phyloP scores from a whole-genome alignment of 1,284 basidiomycete species.

The Singerocomus rubriflavus region DNA sequence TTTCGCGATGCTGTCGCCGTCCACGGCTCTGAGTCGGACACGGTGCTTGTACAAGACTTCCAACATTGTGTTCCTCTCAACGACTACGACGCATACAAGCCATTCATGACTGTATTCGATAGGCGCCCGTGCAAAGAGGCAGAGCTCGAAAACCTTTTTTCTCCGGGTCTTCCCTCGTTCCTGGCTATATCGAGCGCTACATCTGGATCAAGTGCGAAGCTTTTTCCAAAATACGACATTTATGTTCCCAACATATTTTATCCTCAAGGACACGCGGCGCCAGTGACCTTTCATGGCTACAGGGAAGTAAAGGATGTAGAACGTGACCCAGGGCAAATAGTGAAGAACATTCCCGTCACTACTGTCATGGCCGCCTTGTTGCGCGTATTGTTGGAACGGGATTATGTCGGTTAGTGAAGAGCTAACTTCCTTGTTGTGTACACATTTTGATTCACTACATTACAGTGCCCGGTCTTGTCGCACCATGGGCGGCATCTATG shows the following conservation, averaged over 20 bases:
- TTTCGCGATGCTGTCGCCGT: constrained; percentile 2
- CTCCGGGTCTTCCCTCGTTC: constrained; percentile 13
- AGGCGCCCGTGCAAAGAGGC: constrained; percentile 8
- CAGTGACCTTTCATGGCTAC: neutral
- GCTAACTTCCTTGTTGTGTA: no score
- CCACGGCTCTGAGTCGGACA: neutral
- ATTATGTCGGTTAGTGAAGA: neutral
- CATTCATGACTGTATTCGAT: constrained; percentile 12
- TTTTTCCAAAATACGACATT: constrained; percentile 3
- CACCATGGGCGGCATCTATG: constrained; percentile 6
- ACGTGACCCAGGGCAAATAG: neutral
- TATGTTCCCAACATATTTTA: neutral
- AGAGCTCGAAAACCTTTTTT: constrained; percentile 13
- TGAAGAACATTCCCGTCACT: neutral
- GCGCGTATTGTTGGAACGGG: neutral
- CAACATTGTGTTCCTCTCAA: constrained; percentile 7
- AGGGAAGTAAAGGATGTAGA: constrained; percentile 2
- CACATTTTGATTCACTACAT: neutral
- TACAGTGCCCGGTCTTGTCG: neutral
- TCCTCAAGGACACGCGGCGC: neutral
- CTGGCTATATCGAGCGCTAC: constrained; percentile 13
- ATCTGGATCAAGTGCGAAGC: constrained; percentile 5
- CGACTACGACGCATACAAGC: constrained; percentile 11
- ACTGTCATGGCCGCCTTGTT: neutral
- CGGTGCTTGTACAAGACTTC: constrained; percentile 1